Evolutionary conservation across 495 filamentous ascomycete genomes (phyloP).

Genomic region (Penicillium malachiteum): DNA sequence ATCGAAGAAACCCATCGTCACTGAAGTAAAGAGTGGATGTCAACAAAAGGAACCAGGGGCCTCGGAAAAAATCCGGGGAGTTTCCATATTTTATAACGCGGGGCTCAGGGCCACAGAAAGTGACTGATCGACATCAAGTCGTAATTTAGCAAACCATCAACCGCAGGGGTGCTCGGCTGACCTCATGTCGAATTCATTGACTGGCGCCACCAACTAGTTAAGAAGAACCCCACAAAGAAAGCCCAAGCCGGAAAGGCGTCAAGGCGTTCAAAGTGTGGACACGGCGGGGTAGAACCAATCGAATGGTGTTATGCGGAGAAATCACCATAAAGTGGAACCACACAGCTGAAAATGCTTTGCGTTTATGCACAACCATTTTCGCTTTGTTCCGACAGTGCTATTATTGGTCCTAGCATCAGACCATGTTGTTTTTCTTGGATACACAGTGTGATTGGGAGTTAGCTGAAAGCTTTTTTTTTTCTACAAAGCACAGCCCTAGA

Average conservation of each 20-base stretch:
- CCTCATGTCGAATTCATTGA: background rate
- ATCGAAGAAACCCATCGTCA: slow-evolving; percentile 32
- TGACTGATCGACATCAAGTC: slow-evolving; percentile 1
- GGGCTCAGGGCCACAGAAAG: background rate
- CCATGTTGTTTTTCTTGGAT: too few species aligned
- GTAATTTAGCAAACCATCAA: background rate
- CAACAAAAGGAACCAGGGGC: slow-evolving; percentile 1
- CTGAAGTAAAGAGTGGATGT: background rate
- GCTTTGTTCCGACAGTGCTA: too few species aligned
- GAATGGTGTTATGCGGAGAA: background rate
- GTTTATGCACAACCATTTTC: background rate
- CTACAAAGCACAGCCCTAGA: too few species aligned
- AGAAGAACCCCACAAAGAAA: background rate
- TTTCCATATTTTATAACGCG: slow-evolving; percentile 1
- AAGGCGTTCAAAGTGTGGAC: background rate
- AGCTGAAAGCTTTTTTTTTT: too few species aligned
- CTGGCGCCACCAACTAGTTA: background rate
- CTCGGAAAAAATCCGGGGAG: background rate
- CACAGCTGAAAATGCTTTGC: background rate
- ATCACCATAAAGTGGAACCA: background rate
- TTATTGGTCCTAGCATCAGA: too few species aligned
- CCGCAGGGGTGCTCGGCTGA: background rate
- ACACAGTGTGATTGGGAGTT: too few species aligned
- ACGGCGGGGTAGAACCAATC: background rate
- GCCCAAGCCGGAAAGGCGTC: background rate